phyloP scores from a whole-genome alignment of 73 alveolate species.

The Tetrahymena borealis region DNA sequence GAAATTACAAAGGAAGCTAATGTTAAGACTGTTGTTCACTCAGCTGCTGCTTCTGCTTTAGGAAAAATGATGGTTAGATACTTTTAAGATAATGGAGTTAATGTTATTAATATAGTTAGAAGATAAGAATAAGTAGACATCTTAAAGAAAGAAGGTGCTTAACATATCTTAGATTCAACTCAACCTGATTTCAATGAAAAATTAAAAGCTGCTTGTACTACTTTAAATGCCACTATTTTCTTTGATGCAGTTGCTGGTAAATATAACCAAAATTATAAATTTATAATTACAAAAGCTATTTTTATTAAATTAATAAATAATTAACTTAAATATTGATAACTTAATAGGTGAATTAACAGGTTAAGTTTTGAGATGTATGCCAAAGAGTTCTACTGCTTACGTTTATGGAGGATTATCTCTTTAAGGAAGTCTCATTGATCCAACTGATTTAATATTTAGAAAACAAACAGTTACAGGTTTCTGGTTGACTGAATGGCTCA shows the following conservation, averaged over 20 bases:
- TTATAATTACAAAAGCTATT: background rate
- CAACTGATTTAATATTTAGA: background rate
- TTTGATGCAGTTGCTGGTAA: slow-evolving; percentile 40
- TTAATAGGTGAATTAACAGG: slow-evolving; percentile 61
- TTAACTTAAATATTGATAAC: slow-evolving; percentile 52
- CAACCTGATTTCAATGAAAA: background rate
- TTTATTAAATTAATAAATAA: background rate
- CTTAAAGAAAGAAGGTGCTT: slow-evolving; percentile 8
- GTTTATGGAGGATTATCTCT: slow-evolving; percentile 58
- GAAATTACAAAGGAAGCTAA: slow-evolving; percentile 27
- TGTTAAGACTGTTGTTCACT: slow-evolving; percentile 23
- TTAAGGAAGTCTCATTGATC: background rate
- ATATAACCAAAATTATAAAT: background rate
- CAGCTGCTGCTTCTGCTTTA: slow-evolving; percentile 30
- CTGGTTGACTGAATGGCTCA: slow-evolving; percentile 19
- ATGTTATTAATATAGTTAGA: slow-evolving; percentile 25
- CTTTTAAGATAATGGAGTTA: background rate
- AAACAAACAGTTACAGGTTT: slow-evolving; percentile 8
- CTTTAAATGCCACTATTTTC: slow-evolving; percentile 3
- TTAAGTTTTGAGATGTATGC: slow-evolving; percentile 45
- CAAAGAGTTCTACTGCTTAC: slow-evolving; percentile 23
- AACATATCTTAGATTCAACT: background rate
- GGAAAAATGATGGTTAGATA: slow-evolving; percentile 9
- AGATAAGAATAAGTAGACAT: slow-evolving; percentile 21
- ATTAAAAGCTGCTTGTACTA: background rate